Base-by-base conservation (phyloP, 2,329 filamentous ascomycete species). In the Xylaria digitata region DNA sequence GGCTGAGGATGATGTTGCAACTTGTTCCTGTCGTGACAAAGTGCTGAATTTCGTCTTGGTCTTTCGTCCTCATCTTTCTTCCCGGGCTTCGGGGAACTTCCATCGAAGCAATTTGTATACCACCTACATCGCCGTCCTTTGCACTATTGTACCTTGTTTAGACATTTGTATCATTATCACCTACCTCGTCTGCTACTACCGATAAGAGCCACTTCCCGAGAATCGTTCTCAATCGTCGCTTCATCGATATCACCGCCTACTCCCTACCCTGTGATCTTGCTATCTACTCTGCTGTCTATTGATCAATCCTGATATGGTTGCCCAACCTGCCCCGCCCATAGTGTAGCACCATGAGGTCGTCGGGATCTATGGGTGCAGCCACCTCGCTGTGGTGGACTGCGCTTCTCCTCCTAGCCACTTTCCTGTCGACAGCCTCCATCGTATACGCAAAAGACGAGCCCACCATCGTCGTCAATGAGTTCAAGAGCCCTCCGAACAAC, bases 401-500 rank as follows among this genome's bases (percentile, higher is more conserved):
- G 23, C 43, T 75, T 34, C 63, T 76, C 55, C 78, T 85, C 75
- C 77, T 85, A 76, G 61, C 66, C 15, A 68, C 71, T 30, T 59
- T 75, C 37, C 56, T 76, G 43, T 75, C 66, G 63, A 67, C 65
- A 23, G 68, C 64, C 59, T 69, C 77, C 57, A 79, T 80, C 71
- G 75, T 75, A 71, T 73, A 82, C 70, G 82, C 88, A 62, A 90
- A 90, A 74, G 86, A 89, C 75, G 83, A 84, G 55, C 94, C 94
- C 26, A 84, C 84, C 63, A 85, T 97, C 74, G 83, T 85, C 68
- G 81, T 84, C 66, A 91, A 83, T 60, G 80, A 85, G 53, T 92
- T 97, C 80, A 83, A 91, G 50, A 84, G 89, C 74, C 80, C 84
- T 61, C 92, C 93, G 0, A 77, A 81, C 61, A 89, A 89, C 77